Evolutionary conservation across 2,329 filamentous ascomycete species (phyloP), one percentile per base, ranked within the genome.

Genomic region (Pezicula radicicola): DNA sequence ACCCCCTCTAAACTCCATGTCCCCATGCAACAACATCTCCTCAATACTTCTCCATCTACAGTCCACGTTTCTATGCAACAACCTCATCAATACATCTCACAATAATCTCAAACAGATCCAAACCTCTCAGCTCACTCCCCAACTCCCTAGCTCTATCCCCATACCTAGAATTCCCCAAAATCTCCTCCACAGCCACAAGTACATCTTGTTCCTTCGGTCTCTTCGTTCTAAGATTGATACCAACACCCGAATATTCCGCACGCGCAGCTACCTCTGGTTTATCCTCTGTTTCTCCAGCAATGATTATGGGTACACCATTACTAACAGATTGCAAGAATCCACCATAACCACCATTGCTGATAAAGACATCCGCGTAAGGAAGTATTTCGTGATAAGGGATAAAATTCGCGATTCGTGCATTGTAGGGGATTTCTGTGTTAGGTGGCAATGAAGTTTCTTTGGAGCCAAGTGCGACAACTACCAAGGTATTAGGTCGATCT

Each of bases 321-420:
- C 54, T 53, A 3, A 72, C 56, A 12, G 61, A 60, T 46, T 70
- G 67, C 39, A 66, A 62, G 10, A 71, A 63, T 7, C 62, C 65
- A 16, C 68, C 68, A 49, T 70, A 72, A 1, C 69, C 69, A 37
- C 68, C 70, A 39, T 70, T 71, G 0, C 65, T 66, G 15, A 72
- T 60, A 35, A 71, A 66, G 1, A 69, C 52, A 30, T 65, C 60
- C n/a, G 60, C 60, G 54, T 70, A 45, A 10, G 63, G 64, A 2
- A 72, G 60, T 4, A 71, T 46, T 10, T 66, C 58, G 40, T 71
- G 66, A 48, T 66, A 71, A 12, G 69, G 67, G n/a, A 72, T 62
- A 47, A 63, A 72, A 42, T 69, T 66, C 15, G 60, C 63, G 4
- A 70, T 65, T 30, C 66, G 55, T 2, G 63, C 60, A 42, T 72